These are phyloP conservation scores for Zoysia pacifica DNA, from an alignment of 176 grass and related monocot species.

Conservation along the genomic window DNA sequence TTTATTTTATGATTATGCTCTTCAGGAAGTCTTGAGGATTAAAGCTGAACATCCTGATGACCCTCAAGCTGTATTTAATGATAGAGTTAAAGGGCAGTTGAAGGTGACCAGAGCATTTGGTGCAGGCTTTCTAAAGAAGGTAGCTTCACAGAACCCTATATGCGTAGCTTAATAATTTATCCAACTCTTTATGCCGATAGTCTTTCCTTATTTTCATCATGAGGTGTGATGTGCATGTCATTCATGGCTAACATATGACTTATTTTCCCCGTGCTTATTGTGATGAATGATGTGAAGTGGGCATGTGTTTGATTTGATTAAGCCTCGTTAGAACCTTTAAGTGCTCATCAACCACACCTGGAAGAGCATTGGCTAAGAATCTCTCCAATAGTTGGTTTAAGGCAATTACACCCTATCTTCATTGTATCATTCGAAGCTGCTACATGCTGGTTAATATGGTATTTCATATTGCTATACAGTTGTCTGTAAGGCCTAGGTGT, in stretches of 20 bases:
- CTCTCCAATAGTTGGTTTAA: constrained; percentile 6
- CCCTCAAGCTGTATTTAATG: constrained; percentile 84
- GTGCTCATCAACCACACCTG: not conserved
- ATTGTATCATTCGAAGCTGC: not conserved
- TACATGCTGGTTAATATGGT: constrained; percentile 15
- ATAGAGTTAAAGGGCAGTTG: constrained; percentile 88
- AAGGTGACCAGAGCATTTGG: constrained; percentile 97
- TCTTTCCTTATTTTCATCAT: constrained; percentile 12
- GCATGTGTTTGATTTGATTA: not conserved
- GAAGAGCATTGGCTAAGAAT: not conserved
- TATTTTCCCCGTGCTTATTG: not conserved
- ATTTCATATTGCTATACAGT: not conserved
- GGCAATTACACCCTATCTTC: not conserved
- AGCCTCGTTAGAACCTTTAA: not conserved
- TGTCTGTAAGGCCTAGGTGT: not conserved
- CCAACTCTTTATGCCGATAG: not conserved
- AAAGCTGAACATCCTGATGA: constrained; percentile 86
- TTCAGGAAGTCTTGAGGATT: constrained; percentile 86
- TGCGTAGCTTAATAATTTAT: constrained; percentile 7
- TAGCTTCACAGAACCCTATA: constrained; percentile 18
- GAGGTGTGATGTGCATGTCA: not conserved
- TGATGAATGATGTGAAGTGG: not conserved
- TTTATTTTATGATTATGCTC: constrained; percentile 29
- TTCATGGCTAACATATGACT: not conserved
- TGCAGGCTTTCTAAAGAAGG: constrained; percentile 92